phyloP scores from a whole-genome alignment of 1,284 basidiomycete species.

The Paramarasmius palmivorus region DNA sequence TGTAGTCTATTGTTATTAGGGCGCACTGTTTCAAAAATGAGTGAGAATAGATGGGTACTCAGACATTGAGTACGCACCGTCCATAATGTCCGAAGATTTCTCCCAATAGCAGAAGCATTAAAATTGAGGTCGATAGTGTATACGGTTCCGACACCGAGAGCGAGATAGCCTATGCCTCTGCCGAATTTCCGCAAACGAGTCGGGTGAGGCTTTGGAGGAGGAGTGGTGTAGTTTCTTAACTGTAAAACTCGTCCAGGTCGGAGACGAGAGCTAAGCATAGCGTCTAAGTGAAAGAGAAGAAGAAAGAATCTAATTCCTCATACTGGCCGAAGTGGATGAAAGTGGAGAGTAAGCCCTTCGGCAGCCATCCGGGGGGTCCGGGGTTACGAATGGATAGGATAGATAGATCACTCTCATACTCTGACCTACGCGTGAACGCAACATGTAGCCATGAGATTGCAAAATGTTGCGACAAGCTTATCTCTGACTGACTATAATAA shows the following conservation, averaged over 20 bases:
- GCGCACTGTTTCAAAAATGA: conserved; percentile 46
- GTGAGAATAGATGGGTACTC: neutral
- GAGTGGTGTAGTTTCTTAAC: neutral
- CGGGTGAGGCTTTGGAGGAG: conserved; percentile 3
- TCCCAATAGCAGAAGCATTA: conserved; percentile 66
- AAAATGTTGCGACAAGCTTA: too few species aligned
- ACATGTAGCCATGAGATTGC: too few species aligned
- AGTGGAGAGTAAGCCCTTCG: too few species aligned
- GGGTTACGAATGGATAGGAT: too few species aligned
- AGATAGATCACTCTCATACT: too few species aligned
- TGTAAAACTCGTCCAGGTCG: neutral
- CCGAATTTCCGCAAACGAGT: conserved; percentile 20
- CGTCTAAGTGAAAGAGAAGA: too few species aligned
- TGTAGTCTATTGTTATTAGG: conserved; percentile 76
- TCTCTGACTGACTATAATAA: too few species aligned
- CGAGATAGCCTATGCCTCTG: conserved; percentile 36
- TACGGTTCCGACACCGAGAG: conserved; percentile 40
- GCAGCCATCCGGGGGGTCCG: too few species aligned
- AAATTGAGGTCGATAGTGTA: conserved; percentile 58
- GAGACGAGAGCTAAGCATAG: neutral
- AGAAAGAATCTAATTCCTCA: too few species aligned
- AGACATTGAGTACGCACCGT: conserved; percentile 42
- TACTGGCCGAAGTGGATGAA: too few species aligned
- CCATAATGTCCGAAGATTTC: conserved; percentile 69
- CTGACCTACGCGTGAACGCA: too few species aligned